Conservation (phyloP, 345 rosid genomes). For the Euphorbia peplus region DNA sequence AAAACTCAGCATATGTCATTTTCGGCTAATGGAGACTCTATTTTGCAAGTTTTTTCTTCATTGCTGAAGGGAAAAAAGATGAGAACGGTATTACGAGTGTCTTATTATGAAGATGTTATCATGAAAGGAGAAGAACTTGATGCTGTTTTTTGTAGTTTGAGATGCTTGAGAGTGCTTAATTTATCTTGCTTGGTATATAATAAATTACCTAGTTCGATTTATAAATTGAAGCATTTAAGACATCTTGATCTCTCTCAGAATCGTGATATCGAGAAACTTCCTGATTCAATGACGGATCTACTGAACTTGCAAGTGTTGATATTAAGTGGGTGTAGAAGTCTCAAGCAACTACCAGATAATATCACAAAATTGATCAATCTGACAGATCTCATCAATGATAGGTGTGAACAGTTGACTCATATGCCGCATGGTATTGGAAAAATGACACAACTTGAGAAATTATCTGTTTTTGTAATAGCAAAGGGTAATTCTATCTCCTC, state of each 20-base stretch:
- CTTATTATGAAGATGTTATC: too few species aligned
- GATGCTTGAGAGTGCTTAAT: background rate
- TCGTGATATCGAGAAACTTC: too few species aligned
- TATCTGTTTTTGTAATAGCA: constrained; percentile 4
- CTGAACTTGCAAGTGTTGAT: constrained; percentile 16
- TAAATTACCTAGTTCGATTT: background rate
- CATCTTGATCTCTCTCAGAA: too few species aligned
- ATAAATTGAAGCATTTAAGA: too few species aligned
- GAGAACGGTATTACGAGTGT: background rate
- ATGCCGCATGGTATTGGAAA: constrained; percentile 12
- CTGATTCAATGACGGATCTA: too few species aligned
- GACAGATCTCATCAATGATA: too few species aligned
- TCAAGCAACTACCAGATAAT: background rate
- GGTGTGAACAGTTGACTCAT: too few species aligned
- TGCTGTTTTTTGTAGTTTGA: background rate
- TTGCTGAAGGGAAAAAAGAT: background rate
- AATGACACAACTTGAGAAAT: constrained; percentile 6
- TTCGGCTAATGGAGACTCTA: too few species aligned
- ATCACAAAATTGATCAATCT: too few species aligned
- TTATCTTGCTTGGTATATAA: background rate
- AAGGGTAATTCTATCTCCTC: background rate
- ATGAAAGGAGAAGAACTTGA: too few species aligned
- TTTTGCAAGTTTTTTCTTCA: background rate
- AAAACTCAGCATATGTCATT: too few species aligned
- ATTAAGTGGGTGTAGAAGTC: background rate